Conservation (phyloP, 768 basidiomycete species). For the Leccinum pellstonianum region DNA sequence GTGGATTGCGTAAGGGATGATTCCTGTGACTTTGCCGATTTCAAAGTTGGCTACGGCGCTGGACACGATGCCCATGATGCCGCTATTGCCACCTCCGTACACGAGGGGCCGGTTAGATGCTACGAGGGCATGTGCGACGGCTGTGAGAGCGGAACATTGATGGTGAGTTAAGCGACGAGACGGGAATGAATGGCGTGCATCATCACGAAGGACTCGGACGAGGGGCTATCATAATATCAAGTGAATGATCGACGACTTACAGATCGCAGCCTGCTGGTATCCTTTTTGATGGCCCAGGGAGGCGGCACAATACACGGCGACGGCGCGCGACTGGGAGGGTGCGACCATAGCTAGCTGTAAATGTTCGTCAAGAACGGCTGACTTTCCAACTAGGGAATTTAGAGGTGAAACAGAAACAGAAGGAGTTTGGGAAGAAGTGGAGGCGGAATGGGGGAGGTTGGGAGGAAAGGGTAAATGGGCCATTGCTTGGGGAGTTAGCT, state of each 20-base stretch:
- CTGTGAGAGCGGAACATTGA: constrained; percentile 35
- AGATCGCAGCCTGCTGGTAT: constrained; percentile 65
- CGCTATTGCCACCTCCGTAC: constrained; percentile 83
- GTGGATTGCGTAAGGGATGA: constrained; percentile 77
- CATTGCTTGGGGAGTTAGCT: not conserved
- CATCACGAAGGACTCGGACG: not conserved
- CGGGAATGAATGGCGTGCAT: not conserved
- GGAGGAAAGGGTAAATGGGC: constrained; percentile 11
- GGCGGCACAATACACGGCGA: constrained; percentile 88
- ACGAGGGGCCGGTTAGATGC: constrained; percentile 60
- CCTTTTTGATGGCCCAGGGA: constrained; percentile 61
- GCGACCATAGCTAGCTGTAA: constrained; percentile 28
- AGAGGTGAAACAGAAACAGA: not conserved
- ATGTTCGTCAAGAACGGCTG: constrained; percentile 8
- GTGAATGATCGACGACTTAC: constrained; percentile 44
- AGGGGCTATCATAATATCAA: not conserved
- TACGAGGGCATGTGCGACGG: constrained; percentile 74
- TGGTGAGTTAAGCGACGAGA: constrained; percentile 7
- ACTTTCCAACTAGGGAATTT: constrained; percentile 2
- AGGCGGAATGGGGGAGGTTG: constrained; percentile 2
- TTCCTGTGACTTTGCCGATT: constrained; percentile 73
- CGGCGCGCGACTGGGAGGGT: constrained; percentile 36
- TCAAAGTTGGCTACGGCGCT: constrained; percentile 52
- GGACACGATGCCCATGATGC: constrained; percentile 86
- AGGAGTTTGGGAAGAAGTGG: not conserved